Evolutionary conservation across 176 grass and related monocot genomes (phyloP).

Genomic region (Avena atlantica): DNA sequence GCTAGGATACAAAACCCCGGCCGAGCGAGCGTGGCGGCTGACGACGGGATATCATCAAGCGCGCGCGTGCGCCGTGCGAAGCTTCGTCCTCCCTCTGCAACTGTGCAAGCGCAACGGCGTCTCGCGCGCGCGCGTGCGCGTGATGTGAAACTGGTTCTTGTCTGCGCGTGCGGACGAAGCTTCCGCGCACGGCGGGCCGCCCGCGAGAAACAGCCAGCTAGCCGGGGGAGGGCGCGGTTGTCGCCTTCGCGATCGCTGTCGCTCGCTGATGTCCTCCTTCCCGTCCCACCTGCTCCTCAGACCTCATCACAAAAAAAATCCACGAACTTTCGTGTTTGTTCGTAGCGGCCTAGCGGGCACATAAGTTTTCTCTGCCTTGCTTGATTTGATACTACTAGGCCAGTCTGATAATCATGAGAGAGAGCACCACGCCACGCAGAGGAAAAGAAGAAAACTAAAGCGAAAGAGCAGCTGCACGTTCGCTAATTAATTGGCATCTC

Average conservation of each 20-base stretch:
- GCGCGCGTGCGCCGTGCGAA: neutral
- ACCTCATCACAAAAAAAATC: neutral
- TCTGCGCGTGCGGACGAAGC: slow-evolving; percentile 9
- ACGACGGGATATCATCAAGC: neutral
- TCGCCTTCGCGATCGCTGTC: neutral
- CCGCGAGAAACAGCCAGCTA: neutral
- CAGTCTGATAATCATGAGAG: no score
- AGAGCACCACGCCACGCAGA: no score
- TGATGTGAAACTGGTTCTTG: slow-evolving; percentile 36
- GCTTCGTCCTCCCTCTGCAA: neutral
- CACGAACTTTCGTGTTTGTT: neutral
- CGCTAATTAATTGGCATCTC: neutral
- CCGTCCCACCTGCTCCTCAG: slow-evolving; percentile 29
- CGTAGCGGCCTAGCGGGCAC: neutral
- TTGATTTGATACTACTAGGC: no score
- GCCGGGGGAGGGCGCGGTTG: neutral
- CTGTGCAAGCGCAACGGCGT: neutral
- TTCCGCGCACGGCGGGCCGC: slow-evolving; percentile 38
- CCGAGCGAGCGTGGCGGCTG: neutral
- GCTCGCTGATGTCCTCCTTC: neutral
- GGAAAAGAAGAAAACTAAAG: no score
- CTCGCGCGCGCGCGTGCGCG: neutral
- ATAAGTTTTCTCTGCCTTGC: no score
- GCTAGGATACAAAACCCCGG: neutral
- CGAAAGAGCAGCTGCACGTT: neutral